phyloP scores from a whole-genome alignment of 192 early-diverging fungal genomes.

The Backusella morwellensis region DNA sequence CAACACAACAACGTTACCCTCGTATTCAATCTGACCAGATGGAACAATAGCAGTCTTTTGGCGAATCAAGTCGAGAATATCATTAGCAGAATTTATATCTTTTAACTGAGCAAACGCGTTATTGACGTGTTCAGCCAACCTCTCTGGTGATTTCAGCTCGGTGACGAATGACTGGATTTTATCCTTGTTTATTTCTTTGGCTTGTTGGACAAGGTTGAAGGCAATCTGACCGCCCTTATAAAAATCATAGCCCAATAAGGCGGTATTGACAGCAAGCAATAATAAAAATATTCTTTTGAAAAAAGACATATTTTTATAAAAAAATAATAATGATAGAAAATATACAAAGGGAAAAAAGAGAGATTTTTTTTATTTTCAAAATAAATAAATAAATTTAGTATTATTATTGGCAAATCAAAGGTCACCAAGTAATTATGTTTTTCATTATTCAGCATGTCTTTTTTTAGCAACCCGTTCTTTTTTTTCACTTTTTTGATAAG shows the following conservation, averaged over 20 bases:
- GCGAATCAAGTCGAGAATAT: conserved; percentile 19
- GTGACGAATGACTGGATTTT: conserved; percentile 19
- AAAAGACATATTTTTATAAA: conserved; percentile 27
- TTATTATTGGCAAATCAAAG: conserved; percentile 4
- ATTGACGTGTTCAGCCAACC: conserved; percentile 28
- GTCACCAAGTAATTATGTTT: not conserved
- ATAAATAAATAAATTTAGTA: not conserved
- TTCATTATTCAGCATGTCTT: conserved; percentile 6
- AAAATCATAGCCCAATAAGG: conserved; percentile 33
- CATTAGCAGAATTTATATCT: conserved; percentile 27
- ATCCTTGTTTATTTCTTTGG: conserved; percentile 28
- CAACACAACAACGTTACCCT: conserved; percentile 52
- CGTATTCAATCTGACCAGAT: not conserved
- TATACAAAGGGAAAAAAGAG: conserved; percentile 1
- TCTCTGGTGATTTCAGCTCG: conserved; percentile 27
- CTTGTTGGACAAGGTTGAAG: conserved; percentile 28
- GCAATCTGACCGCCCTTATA: conserved; percentile 33
- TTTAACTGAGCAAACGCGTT: conserved; percentile 34
- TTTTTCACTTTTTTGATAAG: not conserved
- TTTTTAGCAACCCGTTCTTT: not conserved
- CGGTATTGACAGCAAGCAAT: conserved; percentile 25
- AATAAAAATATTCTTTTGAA: conserved; percentile 36
- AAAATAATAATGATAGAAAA: conserved; percentile 10
- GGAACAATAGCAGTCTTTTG: conserved; percentile 14
- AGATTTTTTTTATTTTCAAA: not conserved